Conservation (phyloP, 2,329 filamentous ascomycete genomes). For the Diaporthe ampelina region DNA sequence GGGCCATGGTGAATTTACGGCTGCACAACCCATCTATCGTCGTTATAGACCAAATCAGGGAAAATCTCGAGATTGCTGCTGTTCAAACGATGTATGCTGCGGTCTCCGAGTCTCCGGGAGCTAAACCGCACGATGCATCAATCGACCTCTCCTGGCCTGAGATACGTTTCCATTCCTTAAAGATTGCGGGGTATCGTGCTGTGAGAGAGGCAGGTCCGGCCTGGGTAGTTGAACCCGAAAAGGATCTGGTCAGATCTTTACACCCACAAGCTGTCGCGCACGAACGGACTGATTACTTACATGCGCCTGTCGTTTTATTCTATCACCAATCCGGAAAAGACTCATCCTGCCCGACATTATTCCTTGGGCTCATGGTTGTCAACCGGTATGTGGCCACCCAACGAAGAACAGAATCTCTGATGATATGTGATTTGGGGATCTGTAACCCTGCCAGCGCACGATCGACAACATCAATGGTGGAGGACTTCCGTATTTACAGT, state of each 20-base stretch:
- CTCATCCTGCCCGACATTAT: constrained; percentile 1
- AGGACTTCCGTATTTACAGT: constrained; percentile 10
- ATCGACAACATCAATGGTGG: constrained; percentile 1
- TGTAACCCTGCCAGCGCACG: neutral
- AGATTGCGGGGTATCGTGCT: neutral
- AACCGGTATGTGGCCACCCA: neutral
- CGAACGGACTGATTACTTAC: neutral
- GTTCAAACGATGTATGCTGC: constrained; percentile 5
- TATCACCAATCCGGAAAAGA: neutral
- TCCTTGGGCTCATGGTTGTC: neutral
- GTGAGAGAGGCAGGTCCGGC: neutral
- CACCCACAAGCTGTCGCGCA: neutral
- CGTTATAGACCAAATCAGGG: neutral
- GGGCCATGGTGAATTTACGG: neutral
- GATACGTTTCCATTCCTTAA: constrained; percentile 7
- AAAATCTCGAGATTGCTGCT: neutral
- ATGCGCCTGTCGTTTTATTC: neutral
- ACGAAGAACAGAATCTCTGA: neutral
- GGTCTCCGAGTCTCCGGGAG: neutral
- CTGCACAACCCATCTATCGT: constrained; percentile 9
- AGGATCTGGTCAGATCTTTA: neutral
- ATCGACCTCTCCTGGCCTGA: neutral
- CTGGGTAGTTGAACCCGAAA: neutral
- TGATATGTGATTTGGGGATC: neutral
- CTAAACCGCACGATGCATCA: neutral